Evolutionary conservation across 1,139 yeast genomes (phyloP), one percentile per base, ranked within the genome.

Genomic region (Diutina sp.): DNA sequence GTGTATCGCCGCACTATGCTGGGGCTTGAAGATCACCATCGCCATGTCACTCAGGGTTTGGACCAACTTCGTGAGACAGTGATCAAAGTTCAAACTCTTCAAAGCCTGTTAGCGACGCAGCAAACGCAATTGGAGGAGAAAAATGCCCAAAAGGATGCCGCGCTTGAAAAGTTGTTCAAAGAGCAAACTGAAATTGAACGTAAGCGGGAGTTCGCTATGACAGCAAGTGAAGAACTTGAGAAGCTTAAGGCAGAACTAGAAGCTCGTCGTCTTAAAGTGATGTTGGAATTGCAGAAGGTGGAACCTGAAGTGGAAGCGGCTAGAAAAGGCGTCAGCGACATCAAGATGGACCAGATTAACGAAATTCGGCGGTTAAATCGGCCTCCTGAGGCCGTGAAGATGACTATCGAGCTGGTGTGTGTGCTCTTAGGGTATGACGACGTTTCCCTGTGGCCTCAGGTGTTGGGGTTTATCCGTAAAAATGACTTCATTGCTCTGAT

Each of bases 131-230:
- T 93, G 48, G 67, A 69, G 45, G 57, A 56, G 0, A 91, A 90
- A 61, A 89, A 87, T 60, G 65, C 67, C 18, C 88, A 86, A 61
- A 97, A 97, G 0, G 79, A 82, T 59, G 69, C 71, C 25, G 87
- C 89, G 78, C 76, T 93, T 56, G 82, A 84, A 62, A 81, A 76
- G 56, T 89, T 93, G 89, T 77, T 93, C n/a, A 72, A 78, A 0
- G 95, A 90, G 56, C 98, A 93, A 65, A 90, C 89, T 65, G 96
- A 90, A 64, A 95, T 97, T 0, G 98, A 93, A 67, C 73, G 97
- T 59, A 89, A 87, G 61, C 88, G 87, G 59, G 96, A 87, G 60
- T 91, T 95, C 18, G 89, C 97, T 0, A 73, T 87, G 12, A 86
- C 83, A 55, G 87, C 93, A 9, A 90, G 87, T 63, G 79, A 77